phyloP scores from a whole-genome alignment of 495 filamentous ascomycete species.

The Podospora fimiseda region DNA sequence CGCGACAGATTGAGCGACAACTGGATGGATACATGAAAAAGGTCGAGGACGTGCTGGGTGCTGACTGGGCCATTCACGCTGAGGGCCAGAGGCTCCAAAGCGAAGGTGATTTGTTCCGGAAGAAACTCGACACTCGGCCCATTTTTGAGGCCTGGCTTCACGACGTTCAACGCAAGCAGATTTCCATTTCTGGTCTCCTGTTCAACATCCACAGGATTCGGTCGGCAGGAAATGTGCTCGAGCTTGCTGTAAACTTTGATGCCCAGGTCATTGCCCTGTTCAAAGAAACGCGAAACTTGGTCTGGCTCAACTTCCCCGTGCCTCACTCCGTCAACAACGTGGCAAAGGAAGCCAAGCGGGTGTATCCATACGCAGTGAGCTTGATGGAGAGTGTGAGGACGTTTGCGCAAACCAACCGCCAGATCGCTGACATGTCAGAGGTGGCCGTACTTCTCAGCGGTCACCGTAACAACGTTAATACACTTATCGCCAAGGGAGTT shows the following conservation, averaged over 20 bases:
- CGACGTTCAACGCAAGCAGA: constrained; percentile 77
- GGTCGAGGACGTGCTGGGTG: constrained; percentile 89
- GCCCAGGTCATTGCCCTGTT: constrained; percentile 93
- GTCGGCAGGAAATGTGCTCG: constrained; percentile 74
- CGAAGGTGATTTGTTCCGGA: constrained; percentile 84
- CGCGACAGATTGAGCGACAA: constrained; percentile 91
- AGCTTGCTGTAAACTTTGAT: constrained; percentile 93
- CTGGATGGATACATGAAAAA: constrained; percentile 95
- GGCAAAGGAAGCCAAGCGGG: constrained; percentile 92
- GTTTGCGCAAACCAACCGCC: constrained; percentile 74
- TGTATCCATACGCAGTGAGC: constrained; percentile 95
- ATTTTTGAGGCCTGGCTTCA: constrained; percentile 94
- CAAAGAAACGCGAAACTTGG: constrained; percentile 95
- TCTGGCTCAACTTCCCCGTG: constrained; percentile 87
- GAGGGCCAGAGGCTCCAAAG: constrained; percentile 90
- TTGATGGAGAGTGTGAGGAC: constrained; percentile 96
- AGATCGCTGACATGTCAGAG: constrained; percentile 74
- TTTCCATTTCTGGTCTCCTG: constrained; percentile 83
- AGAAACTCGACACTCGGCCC: constrained; percentile 87
- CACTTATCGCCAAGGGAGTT: constrained; percentile 74
- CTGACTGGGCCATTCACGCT: constrained; percentile 86
- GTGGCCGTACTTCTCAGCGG: constrained; percentile 82
- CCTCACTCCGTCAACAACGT: constrained; percentile 91
- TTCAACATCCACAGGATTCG: constrained; percentile 86
- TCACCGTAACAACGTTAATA: constrained; percentile 81